Base-by-base conservation (phyloP, 148 eudicot species). In the Vaccinium darrowii region DNA sequence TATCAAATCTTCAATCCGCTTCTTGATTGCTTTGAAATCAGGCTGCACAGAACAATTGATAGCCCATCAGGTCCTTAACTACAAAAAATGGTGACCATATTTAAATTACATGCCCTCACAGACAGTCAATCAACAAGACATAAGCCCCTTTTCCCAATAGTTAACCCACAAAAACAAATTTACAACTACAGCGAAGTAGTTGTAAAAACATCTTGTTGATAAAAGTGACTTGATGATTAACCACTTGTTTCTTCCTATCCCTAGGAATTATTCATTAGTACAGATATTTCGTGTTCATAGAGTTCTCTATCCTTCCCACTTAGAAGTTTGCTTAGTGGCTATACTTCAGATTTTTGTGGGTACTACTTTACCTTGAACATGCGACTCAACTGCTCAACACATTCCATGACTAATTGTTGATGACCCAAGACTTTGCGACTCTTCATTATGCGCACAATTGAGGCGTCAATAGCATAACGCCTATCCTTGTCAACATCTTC, bases 1-100 rank as follows among this genome's bases (percentile, higher is more conserved):
- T 60, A 92, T 92, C 65, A 92, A 80, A 87, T 92, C 92, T 82
- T 92, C 94, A 30, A 92, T 87, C 86, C 94, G 81, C 91, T 87
- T 89, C 87, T 92, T 90, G 76, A 92, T 90, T 76, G 85, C 86
- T 86, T 87, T 92, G 52, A 89, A 76, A 58, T 92, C 90, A 50
- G 92, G 94, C 92, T 90, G 89, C 87, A 86, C 16, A 83, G 71
- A 47, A 49, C 80, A 25, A 14, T 18, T 1, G 39, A 12, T 19
- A n/a, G 27, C 72, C 72, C 8, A 60, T 60, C 6, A 60, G 23
- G 21, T 18, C 7, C 1, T 69, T 2, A 12, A 9, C 7, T 43
- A 11, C 1, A 13, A 65, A 65, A 65, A 8, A 23, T 65, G 14
- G 0, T n/a, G 3, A 65, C 30, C 30, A 23, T 4, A 65, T 1